A percentile compares a stretch with the other conserved stretches of the same genome.
Evolutionary conservation across 345 rosid species (phyloP).

Genomic region (Viola odorata): DNA sequence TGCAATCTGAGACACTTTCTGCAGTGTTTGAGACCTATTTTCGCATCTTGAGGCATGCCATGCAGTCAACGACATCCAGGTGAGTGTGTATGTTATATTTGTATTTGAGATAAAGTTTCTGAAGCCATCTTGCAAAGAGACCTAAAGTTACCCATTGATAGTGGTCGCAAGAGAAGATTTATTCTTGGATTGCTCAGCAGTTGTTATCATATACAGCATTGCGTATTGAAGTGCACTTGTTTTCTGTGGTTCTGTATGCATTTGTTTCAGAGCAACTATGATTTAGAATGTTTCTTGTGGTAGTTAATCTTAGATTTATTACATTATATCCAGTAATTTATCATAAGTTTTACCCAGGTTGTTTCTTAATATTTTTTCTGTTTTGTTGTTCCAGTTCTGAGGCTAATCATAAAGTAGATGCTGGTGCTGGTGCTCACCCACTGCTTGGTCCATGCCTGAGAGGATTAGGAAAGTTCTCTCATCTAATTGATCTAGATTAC

Average conservation of each 20-base stretch:
- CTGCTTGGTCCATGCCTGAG: constrained; percentile 76
- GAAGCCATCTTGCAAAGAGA: too few relatives aligned
- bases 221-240: too few relatives aligned
- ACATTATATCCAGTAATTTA: not conserved
- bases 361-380: not conserved
- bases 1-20: constrained; percentile 78
- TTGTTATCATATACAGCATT: too few relatives aligned
- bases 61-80: constrained; percentile 50
- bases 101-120: too few relatives aligned
- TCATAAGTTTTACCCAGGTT: not conserved
- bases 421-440: constrained; percentile 48
- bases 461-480: constrained; percentile 85
- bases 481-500: constrained; percentile 77
- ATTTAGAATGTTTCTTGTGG: too few relatives aligned
- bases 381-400: constrained; percentile 39
- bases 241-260: too few relatives aligned
- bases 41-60: constrained; percentile 75
- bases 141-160: too few relatives aligned
- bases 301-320: too few relatives aligned
- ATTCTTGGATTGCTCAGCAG: too few relatives aligned
- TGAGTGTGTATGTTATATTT: constrained; percentile 13
- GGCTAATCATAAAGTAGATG: constrained; percentile 26
- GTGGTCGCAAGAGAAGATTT: too few relatives aligned
- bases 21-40: constrained; percentile 87
- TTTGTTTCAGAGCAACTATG: too few relatives aligned